A percentile compares a stretch with the other conserved stretches of the same genome.
Conservation (phyloP, 768 basidiomycete species). For the Podaxis sp. region DNA sequence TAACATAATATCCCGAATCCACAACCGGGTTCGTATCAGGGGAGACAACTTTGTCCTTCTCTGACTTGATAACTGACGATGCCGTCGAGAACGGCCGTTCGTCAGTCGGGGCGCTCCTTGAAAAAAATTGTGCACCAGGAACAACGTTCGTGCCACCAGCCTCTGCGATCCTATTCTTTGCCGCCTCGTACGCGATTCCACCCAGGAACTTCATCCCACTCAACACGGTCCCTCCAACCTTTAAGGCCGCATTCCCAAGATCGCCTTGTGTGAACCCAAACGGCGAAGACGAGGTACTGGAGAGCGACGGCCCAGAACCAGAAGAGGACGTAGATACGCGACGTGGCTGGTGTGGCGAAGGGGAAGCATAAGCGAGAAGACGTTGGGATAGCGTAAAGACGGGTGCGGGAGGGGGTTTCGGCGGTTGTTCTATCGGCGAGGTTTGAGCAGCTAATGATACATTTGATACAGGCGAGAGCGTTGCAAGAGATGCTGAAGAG, state of each 20-base stretch:
- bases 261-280: conserved; percentile 40
- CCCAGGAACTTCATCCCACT: conserved; percentile 65
- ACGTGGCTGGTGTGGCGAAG: conserved; percentile 17
- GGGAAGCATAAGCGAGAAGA: conserved; percentile 57
- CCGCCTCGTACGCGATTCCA: conserved; percentile 58
- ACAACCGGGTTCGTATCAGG: conserved; percentile 24
- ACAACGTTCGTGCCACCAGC: conserved; percentile 5
- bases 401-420: conserved; percentile 33
- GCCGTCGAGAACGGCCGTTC: conserved; percentile 17
- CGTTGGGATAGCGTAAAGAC: conserved; percentile 62
- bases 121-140: conserved; percentile 43
- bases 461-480: conserved; percentile 39
- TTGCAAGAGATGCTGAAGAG: conserved; percentile 42
- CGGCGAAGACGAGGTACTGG: conserved; percentile 18
- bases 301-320: conserved; percentile 20
- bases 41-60: conserved; percentile 22
- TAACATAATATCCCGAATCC: conserved; percentile 45
- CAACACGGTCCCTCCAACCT: conserved; percentile 60
- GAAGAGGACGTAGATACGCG: conserved; percentile 9
- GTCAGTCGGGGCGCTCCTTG: conserved; percentile 58
- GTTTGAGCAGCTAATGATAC: conserved; percentile 17
- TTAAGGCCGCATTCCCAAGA: conserved; percentile 53
- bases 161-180: conserved; percentile 34
- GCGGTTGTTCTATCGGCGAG: conserved; percentile 5
- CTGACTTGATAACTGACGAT: neutral